Evolutionary conservation across 2,329 filamentous ascomycete species (phyloP).

Genomic region (Colletotrichum phormii): DNA sequence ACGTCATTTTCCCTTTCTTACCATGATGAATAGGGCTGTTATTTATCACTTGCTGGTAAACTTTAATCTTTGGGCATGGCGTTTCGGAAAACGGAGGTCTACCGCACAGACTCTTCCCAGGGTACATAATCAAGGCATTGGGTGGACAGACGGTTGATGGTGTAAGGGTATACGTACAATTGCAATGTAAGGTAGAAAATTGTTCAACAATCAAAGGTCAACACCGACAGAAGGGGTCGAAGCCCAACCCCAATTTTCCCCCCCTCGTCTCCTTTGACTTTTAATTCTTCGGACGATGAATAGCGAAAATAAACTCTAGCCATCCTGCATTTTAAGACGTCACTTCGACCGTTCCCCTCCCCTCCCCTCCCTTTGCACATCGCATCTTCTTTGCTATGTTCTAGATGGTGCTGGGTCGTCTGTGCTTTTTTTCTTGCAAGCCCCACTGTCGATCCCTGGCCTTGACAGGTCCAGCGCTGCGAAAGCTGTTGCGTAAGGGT

Average conservation of each 20-base stretch:
- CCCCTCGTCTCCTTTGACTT: not conserved
- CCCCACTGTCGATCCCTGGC: not conserved
- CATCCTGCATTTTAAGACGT: constrained; percentile 18
- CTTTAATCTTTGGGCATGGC: constrained; percentile 6
- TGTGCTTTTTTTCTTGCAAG: not conserved
- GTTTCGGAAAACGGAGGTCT: constrained; percentile 8
- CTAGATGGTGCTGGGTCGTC: not conserved
- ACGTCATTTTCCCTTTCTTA: not conserved
- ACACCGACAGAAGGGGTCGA: not conserved
- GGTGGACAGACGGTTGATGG: not conserved
- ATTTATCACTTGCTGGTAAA: not conserved
- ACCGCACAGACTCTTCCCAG: constrained; percentile 2
- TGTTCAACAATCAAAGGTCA: not conserved
- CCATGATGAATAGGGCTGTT: not conserved
- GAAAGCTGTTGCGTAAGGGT: not conserved
- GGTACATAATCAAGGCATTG: not conserved
- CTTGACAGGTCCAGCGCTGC: not conserved
- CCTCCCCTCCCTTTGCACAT: not conserved
- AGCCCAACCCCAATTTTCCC: not conserved
- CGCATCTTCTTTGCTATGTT: not conserved
- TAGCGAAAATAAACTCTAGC: not conserved
- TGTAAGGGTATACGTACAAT: not conserved
- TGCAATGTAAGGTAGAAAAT: not conserved
- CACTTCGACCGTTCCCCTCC: not conserved
- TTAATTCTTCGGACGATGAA: not conserved